Evolutionary conservation across 495 filamentous ascomycete genomes (phyloP), one percentile per base, ranked within the genome.

Genomic region (Aeminium ludgeri): DNA sequence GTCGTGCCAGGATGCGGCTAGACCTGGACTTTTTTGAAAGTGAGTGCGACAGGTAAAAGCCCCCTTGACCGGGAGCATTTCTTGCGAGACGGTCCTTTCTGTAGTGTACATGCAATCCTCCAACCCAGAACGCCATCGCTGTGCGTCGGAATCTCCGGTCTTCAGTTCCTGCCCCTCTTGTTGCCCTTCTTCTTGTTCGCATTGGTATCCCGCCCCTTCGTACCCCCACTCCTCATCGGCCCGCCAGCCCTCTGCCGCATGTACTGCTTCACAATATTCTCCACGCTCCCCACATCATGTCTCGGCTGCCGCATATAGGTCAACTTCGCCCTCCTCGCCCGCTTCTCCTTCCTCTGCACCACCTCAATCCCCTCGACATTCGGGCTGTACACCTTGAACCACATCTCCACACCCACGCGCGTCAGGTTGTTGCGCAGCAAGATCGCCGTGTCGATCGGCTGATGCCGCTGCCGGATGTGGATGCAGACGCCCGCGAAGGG

Each of bases 351-450:
- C 39, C 86, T 69, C 74, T 93, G 79, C 59, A 96, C 81, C 48
- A 99, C 77, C 65, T 99, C 91, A 53, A 99, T 80, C 43, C 82
- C 82, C 52, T 80, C 70, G 36, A 96, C 78, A 57, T 81, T 82
- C 45, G 86, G 86, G 48, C 69, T 78, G 65, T 84, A 96, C 37
- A 93, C 65, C 71, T 96, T 99, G 56, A 78, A 82, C 72, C 83
- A 94, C 83, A 94, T 86, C 73, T 99, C 89, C n/a, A 94, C 85
- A 34, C 83, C 82, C 5, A 89, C 72, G 40, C 78, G 69, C 32
- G 75, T 77, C 40, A 99, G 58, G 48, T 86, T 73, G 52, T 85
- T 86, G 19, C 89, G 69, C 39, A 99, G 66, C 45, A 94, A 59
- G 32, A 96, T 72, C 1, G 76, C 78, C 5, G 83, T 87, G 58